A percentile compares a stretch with the other conserved stretches of the same genome.
Evolutionary conservation across 306 rosid genomes (phyloP).

Genomic region (Cicer chorassanicum): DNA sequence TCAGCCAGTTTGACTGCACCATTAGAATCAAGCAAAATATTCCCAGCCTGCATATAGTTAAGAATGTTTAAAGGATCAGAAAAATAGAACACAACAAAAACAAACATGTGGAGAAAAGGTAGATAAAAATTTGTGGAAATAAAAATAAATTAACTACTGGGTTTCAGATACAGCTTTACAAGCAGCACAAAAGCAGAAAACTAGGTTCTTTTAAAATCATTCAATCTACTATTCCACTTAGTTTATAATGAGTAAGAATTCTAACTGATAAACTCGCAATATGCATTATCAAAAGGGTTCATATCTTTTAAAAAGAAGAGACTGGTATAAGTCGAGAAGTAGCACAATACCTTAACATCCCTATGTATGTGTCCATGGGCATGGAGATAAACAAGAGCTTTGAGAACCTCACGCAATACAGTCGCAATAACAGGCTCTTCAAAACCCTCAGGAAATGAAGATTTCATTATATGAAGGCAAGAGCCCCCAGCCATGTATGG

Average conservation of each 20-base stretch:
- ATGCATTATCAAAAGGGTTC: conserved; percentile 26
- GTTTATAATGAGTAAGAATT: conserved; percentile 29
- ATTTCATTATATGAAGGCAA: conserved; percentile 96
- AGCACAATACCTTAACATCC: conserved; percentile 82
- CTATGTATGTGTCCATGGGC: conserved; percentile 94
- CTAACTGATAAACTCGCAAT: conserved; percentile 16
- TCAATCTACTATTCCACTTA: conserved; percentile 17
- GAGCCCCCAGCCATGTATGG: conserved; percentile 99
- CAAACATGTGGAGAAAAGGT: conserved; percentile 26
- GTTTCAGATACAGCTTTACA: conserved; percentile 38
- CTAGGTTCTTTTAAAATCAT: conserved; percentile 22
- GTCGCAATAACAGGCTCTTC: conserved; percentile 94
- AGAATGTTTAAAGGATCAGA: conserved; percentile 37
- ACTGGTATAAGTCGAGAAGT: conserved; percentile 14
- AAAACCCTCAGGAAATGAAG: conserved; percentile 78
- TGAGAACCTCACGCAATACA: conserved; percentile 87
- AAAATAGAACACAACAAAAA: conserved; percentile 26
- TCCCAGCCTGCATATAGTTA: conserved; percentile 79
- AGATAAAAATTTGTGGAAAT: conserved; percentile 15
- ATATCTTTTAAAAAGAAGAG: conserved; percentile 24
- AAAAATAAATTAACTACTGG: conserved; percentile 1
- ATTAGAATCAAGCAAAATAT: conserved; percentile 82
- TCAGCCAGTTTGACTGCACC: conserved; percentile 95
- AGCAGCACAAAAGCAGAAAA: conserved; percentile 42
- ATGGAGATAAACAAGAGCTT: conserved; percentile 94